Percentiles rank a stretch among this genome's conserved stretches.
Evolutionary conservation across 1,139 yeast species (phyloP).

Genomic region (Candida frijolesensis): DNA sequence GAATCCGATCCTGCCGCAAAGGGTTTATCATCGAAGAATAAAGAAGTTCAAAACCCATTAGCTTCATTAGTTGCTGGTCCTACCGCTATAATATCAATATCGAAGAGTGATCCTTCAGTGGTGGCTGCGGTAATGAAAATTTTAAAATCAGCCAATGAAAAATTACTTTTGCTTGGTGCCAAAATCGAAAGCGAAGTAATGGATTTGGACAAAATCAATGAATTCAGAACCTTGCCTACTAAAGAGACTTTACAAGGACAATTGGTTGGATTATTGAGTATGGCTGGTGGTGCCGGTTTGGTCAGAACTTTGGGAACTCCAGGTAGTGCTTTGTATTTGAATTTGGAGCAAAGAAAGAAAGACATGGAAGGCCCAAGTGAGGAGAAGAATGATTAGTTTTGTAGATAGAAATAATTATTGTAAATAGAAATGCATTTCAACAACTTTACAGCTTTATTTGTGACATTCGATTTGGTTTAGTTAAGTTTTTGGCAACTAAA

Average conservation of each 20-base stretch:
- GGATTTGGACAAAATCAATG: constrained; percentile 54
- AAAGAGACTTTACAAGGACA: constrained; percentile 75
- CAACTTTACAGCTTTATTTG: neutral
- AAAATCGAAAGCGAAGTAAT: constrained; percentile 61
- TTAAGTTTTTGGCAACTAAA: neutral
- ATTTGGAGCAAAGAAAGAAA: constrained; percentile 63
- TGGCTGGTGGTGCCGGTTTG: constrained; percentile 87
- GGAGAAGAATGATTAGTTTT: constrained; percentile 10
- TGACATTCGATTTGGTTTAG: neutral
- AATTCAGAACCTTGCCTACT: constrained; percentile 74
- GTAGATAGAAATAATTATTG: constrained; percentile 8
- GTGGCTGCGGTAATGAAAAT: constrained; percentile 65
- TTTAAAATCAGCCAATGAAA: constrained; percentile 67
- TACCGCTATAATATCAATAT: constrained; percentile 75
- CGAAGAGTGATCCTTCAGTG: constrained; percentile 66
- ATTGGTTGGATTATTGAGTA: constrained; percentile 80
- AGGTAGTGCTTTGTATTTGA: constrained; percentile 67
- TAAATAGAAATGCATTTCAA: constrained; percentile 1
- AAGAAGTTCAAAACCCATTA: constrained; percentile 60
- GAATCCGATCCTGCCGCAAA: constrained; percentile 76
- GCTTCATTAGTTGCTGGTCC: constrained; percentile 77
- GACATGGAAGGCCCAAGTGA: constrained; percentile 28
- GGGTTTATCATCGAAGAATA: constrained; percentile 51
- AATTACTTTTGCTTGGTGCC: constrained; percentile 82
- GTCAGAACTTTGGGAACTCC: constrained; percentile 78